These are phyloP conservation scores for Fusarium circinatum DNA, from an alignment of 2,329 filamentous ascomycete genomes.

Conservation along the genomic window DNA sequence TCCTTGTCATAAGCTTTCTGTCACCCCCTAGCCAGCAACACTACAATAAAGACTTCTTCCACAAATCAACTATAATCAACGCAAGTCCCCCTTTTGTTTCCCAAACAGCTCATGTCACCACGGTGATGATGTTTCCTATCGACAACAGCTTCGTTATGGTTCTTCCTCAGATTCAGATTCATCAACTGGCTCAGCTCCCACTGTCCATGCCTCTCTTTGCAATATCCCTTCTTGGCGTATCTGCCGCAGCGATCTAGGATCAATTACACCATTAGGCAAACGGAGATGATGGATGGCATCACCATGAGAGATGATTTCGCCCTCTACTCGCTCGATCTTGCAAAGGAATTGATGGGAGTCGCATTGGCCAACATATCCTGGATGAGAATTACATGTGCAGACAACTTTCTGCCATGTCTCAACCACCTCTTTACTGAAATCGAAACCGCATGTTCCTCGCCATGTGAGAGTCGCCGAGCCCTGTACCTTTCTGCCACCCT, in stretches of 20 bases:
- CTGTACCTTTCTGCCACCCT: background rate
- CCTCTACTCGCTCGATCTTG: background rate
- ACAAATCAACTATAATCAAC: background rate
- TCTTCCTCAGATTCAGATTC: background rate
- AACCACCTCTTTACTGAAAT: background rate
- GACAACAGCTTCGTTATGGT: background rate
- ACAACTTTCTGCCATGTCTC: background rate
- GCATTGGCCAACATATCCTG: background rate
- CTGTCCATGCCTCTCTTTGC: background rate
- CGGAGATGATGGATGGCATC: conserved; percentile 10
- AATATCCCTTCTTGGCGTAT: background rate
- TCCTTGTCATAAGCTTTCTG: background rate
- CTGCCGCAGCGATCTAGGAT: background rate
- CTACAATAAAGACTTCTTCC: background rate
- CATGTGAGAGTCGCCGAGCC: background rate
- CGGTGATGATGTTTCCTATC: background rate
- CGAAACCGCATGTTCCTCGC: background rate
- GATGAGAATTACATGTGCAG: background rate
- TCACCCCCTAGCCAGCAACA: background rate
- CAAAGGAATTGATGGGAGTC: background rate
- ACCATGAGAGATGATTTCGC: background rate
- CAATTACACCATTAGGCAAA: conserved; percentile 1
- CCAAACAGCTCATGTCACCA: background rate
- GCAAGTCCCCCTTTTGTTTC: background rate
- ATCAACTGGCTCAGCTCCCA: background rate